phyloP scores from a whole-genome alignment of 192 early-diverging fungal genomes.

The Backusella luteola region DNA sequence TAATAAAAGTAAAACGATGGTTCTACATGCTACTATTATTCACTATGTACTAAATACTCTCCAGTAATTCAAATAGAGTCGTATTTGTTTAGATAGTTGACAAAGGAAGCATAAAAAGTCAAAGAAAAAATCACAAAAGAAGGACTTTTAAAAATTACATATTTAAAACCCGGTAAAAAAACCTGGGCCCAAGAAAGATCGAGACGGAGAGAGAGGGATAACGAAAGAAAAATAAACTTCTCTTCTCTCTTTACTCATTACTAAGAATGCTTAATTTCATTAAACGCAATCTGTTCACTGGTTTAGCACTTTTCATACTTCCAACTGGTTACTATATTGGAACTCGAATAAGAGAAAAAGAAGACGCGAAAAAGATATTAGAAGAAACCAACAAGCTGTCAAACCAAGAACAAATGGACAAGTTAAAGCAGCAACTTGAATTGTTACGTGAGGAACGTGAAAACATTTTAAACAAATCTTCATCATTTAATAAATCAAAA shows the following conservation, averaged over 20 bases:
- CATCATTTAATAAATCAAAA: not conserved
- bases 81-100: too few relatives aligned
- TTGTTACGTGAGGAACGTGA: not conserved
- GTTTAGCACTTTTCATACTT: not conserved
- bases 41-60: too few relatives aligned
- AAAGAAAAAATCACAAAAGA: too few relatives aligned
- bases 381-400: not conserved
- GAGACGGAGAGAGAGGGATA: not conserved
- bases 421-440: not conserved
- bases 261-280: slow-evolving; percentile 11
- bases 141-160: not conserved
- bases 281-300: not conserved
- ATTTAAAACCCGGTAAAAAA: not conserved
- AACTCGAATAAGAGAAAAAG: not conserved
- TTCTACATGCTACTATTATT: too few relatives aligned
- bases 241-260: not conserved
- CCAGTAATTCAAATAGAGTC: too few relatives aligned
- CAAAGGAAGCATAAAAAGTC: too few relatives aligned
- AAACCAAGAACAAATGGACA: not conserved
- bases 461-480: not conserved
- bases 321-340: not conserved
- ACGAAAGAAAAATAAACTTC: not conserved
- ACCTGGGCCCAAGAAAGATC: not conserved
- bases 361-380: slow-evolving; percentile 2
- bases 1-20: too few relatives aligned